These are phyloP conservation scores for Penicillium diatomitis DNA, from an alignment of 495 filamentous ascomycete genomes.

Conservation along the genomic window DNA sequence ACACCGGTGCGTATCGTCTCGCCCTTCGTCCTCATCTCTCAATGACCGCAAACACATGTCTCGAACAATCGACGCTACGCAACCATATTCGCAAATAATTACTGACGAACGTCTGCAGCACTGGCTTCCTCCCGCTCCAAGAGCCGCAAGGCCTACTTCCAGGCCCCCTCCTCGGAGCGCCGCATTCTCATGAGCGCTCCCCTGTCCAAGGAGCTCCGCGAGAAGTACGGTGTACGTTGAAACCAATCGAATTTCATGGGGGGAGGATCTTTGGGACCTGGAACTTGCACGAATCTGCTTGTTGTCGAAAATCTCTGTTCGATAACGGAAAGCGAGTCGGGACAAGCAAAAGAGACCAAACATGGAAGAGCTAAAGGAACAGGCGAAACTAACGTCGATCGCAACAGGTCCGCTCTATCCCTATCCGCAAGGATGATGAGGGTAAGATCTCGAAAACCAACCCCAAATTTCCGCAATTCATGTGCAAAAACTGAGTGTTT, in stretches of 20 bases:
- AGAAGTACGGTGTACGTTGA: conserved; percentile 81
- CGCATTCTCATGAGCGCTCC: conserved; percentile 90
- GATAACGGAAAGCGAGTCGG: no score
- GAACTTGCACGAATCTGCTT: conserved; percentile 3
- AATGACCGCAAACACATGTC: neutral
- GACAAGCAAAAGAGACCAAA: neutral
- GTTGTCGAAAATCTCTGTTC: neutral
- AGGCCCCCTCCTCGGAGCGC: conserved; percentile 81
- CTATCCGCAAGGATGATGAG: conserved; percentile 97
- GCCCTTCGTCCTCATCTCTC: neutral
- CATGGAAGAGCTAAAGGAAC: conserved; percentile 2
- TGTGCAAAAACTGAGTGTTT: neutral
- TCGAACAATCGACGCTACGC: conserved; percentile 1
- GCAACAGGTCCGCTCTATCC: conserved; percentile 81
- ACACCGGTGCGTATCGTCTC: conserved; percentile 27
- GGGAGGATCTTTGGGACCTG: neutral
- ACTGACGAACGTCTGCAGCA: conserved; percentile 35
- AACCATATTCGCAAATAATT: neutral
- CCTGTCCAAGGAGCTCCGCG: conserved; percentile 87
- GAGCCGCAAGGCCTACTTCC: conserved; percentile 95
- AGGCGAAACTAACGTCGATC: conserved; percentile 9
- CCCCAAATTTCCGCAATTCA: neutral
- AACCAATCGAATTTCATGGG: conserved; percentile 2
- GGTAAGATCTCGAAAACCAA: conserved; percentile 16
- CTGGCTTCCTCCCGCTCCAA: conserved; percentile 85